Base-by-base conservation (phyloP, 1,284 basidiomycete genomes). In the Tilletia setariae region DNA sequence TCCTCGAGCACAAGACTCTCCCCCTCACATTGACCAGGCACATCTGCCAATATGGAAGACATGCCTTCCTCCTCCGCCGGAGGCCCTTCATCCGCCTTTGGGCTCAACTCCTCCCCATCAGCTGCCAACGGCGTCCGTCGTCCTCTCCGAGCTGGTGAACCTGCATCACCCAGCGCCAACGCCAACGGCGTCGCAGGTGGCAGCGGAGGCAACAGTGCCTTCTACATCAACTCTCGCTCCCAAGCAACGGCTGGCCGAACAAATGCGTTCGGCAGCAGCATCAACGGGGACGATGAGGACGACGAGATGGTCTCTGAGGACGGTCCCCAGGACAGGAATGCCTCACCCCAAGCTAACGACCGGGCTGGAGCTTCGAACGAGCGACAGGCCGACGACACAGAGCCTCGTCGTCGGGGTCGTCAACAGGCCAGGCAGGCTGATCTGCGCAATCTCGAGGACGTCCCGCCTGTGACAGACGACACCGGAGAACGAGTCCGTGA, bases 401-500 rank as follows among this genome's bases (percentile, higher is more conserved):
- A 35, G 7, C 56, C 25, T 4, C 56, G 16, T 15, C 28, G 19
- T 35, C 56, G 51, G 23, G 51, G 51, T 32, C 56, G 56, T 35
- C 56, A 72, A 13, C 68, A 72, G 19, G 68, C 74, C 46, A 71
- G 75, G 1, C 74, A 73, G 11, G 68, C 72, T 42, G 69, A 73
- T 46, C 61, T 78, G 47, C 75, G 74, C 15, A 74, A 79, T 49
- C 72, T 76, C 6, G 76, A 80, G 63, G 77, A 92, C 74, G 87
- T 94, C 0, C 91, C 93, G 0, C 85, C 92, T 63, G 93, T 98
- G 1, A 90, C 90, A 74, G 95, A 98, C 83, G 88, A 90, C 47
- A 93, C 95, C 15, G 94, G 94, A 65, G 94, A 97, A 84, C 91
- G 90, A 76, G 91, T 98, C 2, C 89, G 90, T 70, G 91, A 94